Evolutionary conservation across 139 green algal genomes (phyloP), one percentile per base, ranked within the genome.

Genomic region (Limnomonas spitsbergensis): DNA sequence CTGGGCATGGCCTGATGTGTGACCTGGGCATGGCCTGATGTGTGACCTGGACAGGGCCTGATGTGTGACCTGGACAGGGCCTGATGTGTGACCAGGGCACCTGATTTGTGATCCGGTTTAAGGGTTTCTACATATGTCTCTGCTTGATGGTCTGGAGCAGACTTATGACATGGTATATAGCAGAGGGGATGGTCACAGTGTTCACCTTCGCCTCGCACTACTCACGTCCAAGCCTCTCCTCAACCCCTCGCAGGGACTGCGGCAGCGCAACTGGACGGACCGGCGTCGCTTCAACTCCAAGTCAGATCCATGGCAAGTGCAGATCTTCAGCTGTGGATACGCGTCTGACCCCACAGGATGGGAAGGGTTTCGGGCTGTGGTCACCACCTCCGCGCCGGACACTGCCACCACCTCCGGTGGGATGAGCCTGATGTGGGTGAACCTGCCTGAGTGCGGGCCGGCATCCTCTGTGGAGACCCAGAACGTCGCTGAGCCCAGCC

Each of bases 221-320:
- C n/a, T n/a, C n/a, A n/a, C n/a, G n/a, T n/a, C n/a, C n/a, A n/a
- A n/a, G n/a, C n/a, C n/a, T n/a, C n/a, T n/a, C n/a, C n/a, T n/a
- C n/a, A n/a, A n/a, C n/a, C n/a, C n/a, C n/a, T n/a, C 20, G 36
- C 40, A 66, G 24, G 91, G 92, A 9, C 84, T 96, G 52, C 84
- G 85, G 2, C 56, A 90, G 76, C 89, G 92, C 36, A 95, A 97
- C 79, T 97, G 92, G 92, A 96, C 90, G 0, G 67, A 52, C 39
- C 4, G 34, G 4, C 54, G 3, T 3, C 69, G 75, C 69, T 93
- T 88, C 68, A 35, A 91, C 7, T 70, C 88, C 0, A 27, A 80
- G 14, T 82, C 86, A 1, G 67, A 80, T 38, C 83, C 84, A 0
- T 95, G 91, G 91, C 71, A 86, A 2, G 36, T 95, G 38, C 80